Base-by-base conservation (phyloP, 2,329 filamentous ascomycete species). In the Epichloe scottii region DNA sequence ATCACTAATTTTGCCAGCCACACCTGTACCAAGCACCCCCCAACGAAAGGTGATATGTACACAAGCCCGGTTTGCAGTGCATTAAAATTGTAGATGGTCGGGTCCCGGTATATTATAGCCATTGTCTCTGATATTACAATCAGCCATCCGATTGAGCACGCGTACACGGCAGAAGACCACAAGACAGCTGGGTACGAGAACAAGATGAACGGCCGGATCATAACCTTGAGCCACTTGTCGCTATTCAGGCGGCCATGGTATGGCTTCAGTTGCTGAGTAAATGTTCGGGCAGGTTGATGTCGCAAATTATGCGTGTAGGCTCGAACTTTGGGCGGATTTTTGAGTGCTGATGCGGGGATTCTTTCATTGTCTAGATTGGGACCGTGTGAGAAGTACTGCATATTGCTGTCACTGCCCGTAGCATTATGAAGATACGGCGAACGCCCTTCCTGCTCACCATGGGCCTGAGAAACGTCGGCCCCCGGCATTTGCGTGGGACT, bases 61-160 rank as follows among this genome's bases (percentile, higher is more conserved):
- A 97, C 79, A 0, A 97, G 74, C 7, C 91, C 91, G 0, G 87
- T 86, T 55, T 88, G 84, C 0, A 96, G 71, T 0, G 88, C 77
- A 23, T 77, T 82, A 64, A 97, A 97, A 58, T 90, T 79, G 70
- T 97, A 97, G 0, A 74, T 75, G 0, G 77, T 71, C 0, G 73
- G 71, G 50, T 81, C 73, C 38, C 86, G 80, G 66, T 88, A 97
- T 54, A 97, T 85, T 53, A 85, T 75, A 0, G 88, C 79, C 3
- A 97, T 81, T 0, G 85, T 86, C 66, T 97, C 90, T 0, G 89
- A 95, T 2, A 97, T 78, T 42, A 97, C 89, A 57, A 97, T 96
- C 30, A 97, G 76, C 93, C 91, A 97, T 38, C 91, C 91, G 6
- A 97, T 79, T 0, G 89, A 93, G 59, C 93, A 84, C 0, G 89